Base-by-base conservation (phyloP, 768 basidiomycete genomes). In the Calocybe cyanea region DNA sequence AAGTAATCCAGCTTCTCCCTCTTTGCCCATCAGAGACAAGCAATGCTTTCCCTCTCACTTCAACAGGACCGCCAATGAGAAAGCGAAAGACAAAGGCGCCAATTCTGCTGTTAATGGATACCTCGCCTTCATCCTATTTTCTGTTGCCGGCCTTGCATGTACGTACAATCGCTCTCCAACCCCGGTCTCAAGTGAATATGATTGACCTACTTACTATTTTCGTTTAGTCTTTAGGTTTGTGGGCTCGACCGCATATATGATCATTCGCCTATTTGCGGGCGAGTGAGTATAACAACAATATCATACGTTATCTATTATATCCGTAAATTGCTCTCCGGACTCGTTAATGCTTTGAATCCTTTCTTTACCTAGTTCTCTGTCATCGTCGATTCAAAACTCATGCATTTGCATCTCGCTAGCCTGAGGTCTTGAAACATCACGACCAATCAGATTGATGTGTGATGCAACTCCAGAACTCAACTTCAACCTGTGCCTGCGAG, bases 71-170 rank as follows among this genome's bases (percentile, higher is more conserved):
- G 68, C 79, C 49, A 79, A 76, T 9, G 72, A 69, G 18, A 80
- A 67, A 23, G 75, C 83, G 1, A 63, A 73, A 23, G 67, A 63
- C 37, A 60, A 61, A 6, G 68, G 75, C 15, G 77, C 78, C 2
- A 69, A 69, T 20, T 63, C 62, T 1, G 73, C 81, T 21, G 87
- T 92, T 2, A 82, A 80, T 45, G 90, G 89, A 1, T 95, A 95
- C 61, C 87, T 95, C 85, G 78, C 84, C 13, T 91, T 93, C 61
- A 70, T 96, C 49, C 64, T 97, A 45, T 93, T 84, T 66, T 90
- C 89, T 1, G 91, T 95, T 36, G 88, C 87, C 4, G 83, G 88
- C 10, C 78, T 96, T 32, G 91, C 92, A 10, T 73, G 92, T 95
- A 58, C 66, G 92, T 77, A 56, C 13, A 15, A 20, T 32, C 36